Evolutionary conservation across 208 protist species (phyloP), one percentile per base, ranked within the genome.

Genomic region (Naegleria fowleri): DNA sequence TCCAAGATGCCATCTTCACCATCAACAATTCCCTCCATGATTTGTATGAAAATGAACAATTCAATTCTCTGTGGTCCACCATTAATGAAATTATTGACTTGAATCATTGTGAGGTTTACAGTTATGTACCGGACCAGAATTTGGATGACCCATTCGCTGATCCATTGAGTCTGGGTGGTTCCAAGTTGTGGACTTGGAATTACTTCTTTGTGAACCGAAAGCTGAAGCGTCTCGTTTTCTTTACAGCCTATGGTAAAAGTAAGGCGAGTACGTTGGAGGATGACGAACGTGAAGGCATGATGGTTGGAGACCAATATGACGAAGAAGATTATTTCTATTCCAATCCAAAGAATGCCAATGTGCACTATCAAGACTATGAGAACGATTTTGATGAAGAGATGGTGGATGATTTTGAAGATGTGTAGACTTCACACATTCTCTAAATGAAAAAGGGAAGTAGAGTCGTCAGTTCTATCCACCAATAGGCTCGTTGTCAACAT

Each of bases 131-230:
- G 5, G 88, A 90, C n/a, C 19, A 40, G 38, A 88, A 88, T 58
- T 38, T 43, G 22, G 85, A 88, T 88, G 85, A 48, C 15, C 41
- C 39, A n/a, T 36, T 79, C 4, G 25, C 85, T 39, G 88, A 84
- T 90, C 76, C 88, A 2, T 38, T 90, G 7, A 22, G n/a, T 41
- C 29, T 90, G 11, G 40, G 41, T 38, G 51, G 38, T 5, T 51
- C n/a, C 9, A 86, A 86, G 25, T 7, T 90, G 16, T 90, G 88
- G 88, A 58, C 25, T 11, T 90, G 83, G 75, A 84, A 90, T 41
- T 90, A 90, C 52, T 90, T 90, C n/a, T 90, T 90, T 29, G 22
- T 43, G 9, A 90, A 76, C 38, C 67, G 48, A 0, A 52, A 25
- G 22, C 16, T 59, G 29, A 59, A 41, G 11, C 19, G 83, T 1